Conservation (phyloP, 129 eudicot genomes). For the Lactuca saligna region DNA sequence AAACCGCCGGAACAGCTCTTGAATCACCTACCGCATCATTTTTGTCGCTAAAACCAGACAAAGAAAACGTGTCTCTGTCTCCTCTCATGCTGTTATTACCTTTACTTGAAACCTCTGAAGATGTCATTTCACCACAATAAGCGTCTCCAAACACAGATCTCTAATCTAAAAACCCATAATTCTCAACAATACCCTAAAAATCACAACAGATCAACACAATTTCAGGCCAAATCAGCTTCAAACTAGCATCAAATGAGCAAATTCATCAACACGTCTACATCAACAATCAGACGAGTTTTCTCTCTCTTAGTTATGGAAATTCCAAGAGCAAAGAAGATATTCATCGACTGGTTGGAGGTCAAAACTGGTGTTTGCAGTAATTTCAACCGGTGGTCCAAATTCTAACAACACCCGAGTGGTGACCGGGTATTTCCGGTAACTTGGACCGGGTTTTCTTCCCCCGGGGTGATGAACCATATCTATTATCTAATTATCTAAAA, state of each 20-base stretch:
- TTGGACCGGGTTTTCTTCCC: conserved; percentile 21
- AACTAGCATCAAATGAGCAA: conserved; percentile 12
- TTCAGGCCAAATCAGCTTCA: conserved; percentile 16
- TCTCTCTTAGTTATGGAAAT: conserved; percentile 31
- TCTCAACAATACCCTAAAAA: conserved; percentile 19
- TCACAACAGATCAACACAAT: conserved; percentile 21
- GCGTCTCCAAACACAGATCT: conserved; percentile 62
- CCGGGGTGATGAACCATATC: conserved; percentile 9
- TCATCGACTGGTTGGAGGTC: conserved; percentile 34
- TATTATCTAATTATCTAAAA: conserved; percentile 3
- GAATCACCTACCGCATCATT: conserved; percentile 41
- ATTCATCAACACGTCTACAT: conserved; percentile 17
- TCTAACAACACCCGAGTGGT: conserved; percentile 24
- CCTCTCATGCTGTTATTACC: conserved; percentile 27
- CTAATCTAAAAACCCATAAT: conserved; percentile 42
- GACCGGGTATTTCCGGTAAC: conserved; percentile 41
- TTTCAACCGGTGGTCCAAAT: conserved; percentile 47
- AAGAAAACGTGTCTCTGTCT: conserved; percentile 34
- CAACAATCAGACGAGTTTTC: conserved; percentile 23
- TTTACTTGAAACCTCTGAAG: conserved; percentile 59
- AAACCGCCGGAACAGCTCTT: conserved; percentile 28
- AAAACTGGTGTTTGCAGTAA: conserved; percentile 31
- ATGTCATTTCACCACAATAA: conserved; percentile 48
- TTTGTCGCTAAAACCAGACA: conserved; percentile 46
- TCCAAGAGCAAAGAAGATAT: conserved; percentile 28